Base-by-base conservation (phyloP, 176 grass and related monocot species). In the Phoenix roebelenii region DNA sequence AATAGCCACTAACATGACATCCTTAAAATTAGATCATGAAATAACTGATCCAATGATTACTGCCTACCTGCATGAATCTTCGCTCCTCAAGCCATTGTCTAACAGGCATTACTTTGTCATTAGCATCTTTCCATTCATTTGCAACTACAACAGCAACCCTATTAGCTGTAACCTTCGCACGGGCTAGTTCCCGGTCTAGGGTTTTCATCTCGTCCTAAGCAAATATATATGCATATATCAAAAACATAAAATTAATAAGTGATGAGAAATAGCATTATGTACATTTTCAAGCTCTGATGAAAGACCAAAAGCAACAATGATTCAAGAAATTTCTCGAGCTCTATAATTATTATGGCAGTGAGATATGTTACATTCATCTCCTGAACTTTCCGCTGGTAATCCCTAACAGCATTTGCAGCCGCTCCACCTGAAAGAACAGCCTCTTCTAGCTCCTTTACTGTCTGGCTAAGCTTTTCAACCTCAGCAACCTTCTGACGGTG, bases 81-180 rank as follows among this genome's bases (percentile, higher is more conserved):
- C 87, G 75, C 67, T 98, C 93, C 10, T 98, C 93, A 10, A 98
- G 76, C 93, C 93, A 98, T 75, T 92, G 93, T 69, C 85, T 90
- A 44, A 98, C 93, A 65, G 87, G 93, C 93, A 98, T 98, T 63
- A 98, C 87, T 88, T 98, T 98, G 77, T 92, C 93, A 74, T 85
- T 92, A 23, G 81, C 84, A 51, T 98, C 93, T 77, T 98, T 98
- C 93, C 93, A 98, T 59, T 98, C 93, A 83, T 98, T 98, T 80
- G 93, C 93, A 35, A 98, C 93, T 49, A 98, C 93, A 50, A 98
- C 93, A 16, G 93, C 93, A 77, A 96, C 91, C 70, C 91, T 90
- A 55, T 96, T 96, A 23, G 93, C 93, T 16, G 83, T 83, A 72
- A 98, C 93, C 48, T 98, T 98, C 16, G 93, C 93, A 54, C 93